Evolutionary conservation across 805 yeast species (phyloP), one percentile per base, ranked within the genome.

Genomic region (Candida alai): DNA sequence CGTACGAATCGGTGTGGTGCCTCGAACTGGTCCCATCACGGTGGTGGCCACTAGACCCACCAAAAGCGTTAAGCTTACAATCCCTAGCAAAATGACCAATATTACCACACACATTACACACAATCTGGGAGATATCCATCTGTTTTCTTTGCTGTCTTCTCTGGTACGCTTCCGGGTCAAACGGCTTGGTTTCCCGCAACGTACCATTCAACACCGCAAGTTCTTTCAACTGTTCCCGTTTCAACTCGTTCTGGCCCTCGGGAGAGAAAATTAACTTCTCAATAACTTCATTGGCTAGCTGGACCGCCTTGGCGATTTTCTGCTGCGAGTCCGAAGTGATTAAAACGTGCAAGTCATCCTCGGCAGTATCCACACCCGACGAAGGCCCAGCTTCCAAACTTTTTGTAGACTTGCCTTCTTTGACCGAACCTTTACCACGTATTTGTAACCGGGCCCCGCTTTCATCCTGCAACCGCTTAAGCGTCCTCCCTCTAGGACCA

Each of bases 141-240:
- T 30, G 16, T 13, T 34, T 24, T 19, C 31, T 35, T n/a, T n/a
- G n/a, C 14, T 56, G 51, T n/a, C 55, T 56, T 18, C 47, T 37
- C 37, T 47, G 53, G 23, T 47, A 41, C 58, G 68, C 50, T 17
- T 54, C 60, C 2, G 70, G 69, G 32, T 57, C 59, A 35, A 55
- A 37, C 77, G 95, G 70, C 44, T 82, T 90, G 1, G 72, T 66
- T 48, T 85, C 95, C 35, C 97, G 73, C 30, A 88, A 67, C 0
- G 98, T 93, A 58, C 99, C 99, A 61, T 93, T 94, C 36, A 93
- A 68, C 16, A 85, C 82, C 0, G 99, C 99, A 48, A 93, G 70
- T 51, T 90, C 96, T 43, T 96, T 73, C 40, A 93, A 69, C 58
- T 93, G 99, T 28, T 82, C 86, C 39, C 97, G 70, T 51, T 93